A percentile compares a stretch with the other conserved stretches of the same genome.
Conservation (phyloP, 176 grass and related monocot species). For the Carex kokanica region DNA sequence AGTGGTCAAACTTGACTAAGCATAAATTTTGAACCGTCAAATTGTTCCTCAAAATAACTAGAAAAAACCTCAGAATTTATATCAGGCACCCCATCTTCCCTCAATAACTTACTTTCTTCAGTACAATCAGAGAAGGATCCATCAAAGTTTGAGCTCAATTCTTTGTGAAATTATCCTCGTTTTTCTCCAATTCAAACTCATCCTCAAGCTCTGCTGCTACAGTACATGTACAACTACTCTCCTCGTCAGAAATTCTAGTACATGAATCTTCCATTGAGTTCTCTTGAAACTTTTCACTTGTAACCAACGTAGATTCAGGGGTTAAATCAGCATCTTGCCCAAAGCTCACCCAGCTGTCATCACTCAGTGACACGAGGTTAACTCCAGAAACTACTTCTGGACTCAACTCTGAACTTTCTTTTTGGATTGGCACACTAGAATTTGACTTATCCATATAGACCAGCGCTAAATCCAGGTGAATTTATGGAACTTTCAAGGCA, state of each 20-base stretch:
- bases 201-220: neutral
- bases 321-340: constrained; percentile 7
- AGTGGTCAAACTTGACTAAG: neutral
- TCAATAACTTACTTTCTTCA: neutral
- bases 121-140: neutral
- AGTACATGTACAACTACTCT: neutral
- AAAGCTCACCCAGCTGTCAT: constrained; percentile 9
- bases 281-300: neutral
- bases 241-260: constrained; percentile 13
- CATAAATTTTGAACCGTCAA: neutral
- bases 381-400: neutral
- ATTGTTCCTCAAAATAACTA: neutral
- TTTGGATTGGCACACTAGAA: neutral
- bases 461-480: constrained; percentile 19
- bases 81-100: neutral
- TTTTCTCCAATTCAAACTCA: constrained; percentile 15
- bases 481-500: constrained; percentile 34
- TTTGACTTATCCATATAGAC: neutral
- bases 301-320: constrained; percentile 5
- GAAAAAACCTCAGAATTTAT: neutral
- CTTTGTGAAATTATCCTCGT: constrained; percentile 21
- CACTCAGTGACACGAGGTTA: neutral
- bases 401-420: neutral
- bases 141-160: neutral
- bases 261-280: constrained; percentile 1